Conservation (phyloP, 148 eudicot species). For the Chenopodium album region DNA sequence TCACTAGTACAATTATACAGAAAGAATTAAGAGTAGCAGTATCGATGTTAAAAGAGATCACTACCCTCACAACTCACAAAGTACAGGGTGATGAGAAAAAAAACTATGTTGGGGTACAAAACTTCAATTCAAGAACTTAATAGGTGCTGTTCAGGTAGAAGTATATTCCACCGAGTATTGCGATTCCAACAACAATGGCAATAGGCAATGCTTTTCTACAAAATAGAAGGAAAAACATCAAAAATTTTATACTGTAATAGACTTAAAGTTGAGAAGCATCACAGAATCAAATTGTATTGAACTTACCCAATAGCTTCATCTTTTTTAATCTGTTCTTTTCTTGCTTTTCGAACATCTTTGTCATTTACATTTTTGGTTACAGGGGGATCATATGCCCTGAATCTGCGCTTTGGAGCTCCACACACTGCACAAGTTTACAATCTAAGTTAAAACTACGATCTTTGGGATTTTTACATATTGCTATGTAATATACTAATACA, state of each 20-base stretch:
- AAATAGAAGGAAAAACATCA: background rate
- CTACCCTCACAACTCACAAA: background rate
- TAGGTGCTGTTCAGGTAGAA: conserved; percentile 63
- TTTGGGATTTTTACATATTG: background rate
- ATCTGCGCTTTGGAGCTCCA: conserved; percentile 94
- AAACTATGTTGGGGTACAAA: conserved; percentile 1
- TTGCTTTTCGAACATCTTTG: conserved; percentile 63
- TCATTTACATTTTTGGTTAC: conserved; percentile 70
- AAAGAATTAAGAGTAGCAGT: conserved; percentile 26
- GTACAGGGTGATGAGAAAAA: background rate
- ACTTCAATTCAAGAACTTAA: conserved; percentile 23
- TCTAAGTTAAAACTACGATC: background rate
- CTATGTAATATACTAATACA: background rate
- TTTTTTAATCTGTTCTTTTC: conserved; percentile 71
- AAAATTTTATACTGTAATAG: background rate
- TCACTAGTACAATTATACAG: conserved; percentile 10
- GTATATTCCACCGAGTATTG: conserved; percentile 67
- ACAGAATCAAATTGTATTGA: background rate
- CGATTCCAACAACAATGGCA: conserved; percentile 67
- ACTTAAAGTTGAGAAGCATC: background rate
- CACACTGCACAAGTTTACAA: conserved; percentile 57
- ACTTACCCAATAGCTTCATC: conserved; percentile 86
- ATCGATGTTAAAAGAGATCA: background rate
- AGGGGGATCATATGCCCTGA: conserved; percentile 60
- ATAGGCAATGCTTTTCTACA: conserved; percentile 82